Base-by-base conservation (phyloP, 495 filamentous ascomycete species). In the Talaromyces nanjingensis region DNA sequence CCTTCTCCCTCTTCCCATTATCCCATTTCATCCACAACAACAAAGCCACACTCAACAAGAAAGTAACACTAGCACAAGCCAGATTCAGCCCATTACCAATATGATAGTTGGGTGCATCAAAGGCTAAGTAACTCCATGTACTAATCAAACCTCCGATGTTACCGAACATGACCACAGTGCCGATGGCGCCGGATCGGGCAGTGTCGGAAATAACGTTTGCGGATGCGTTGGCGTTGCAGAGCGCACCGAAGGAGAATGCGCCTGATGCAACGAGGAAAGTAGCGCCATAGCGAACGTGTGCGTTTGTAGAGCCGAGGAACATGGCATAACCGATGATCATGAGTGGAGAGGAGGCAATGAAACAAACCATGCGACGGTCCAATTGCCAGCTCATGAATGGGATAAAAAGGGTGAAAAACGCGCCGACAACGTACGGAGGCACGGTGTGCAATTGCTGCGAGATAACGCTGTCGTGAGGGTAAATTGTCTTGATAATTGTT, bases 31-130 rank as follows among this genome's bases (percentile, higher is more conserved):
- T 91, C 80, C 83, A 91, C 0, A 79, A 18, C 69, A 84, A 73
- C 55, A 85, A 66, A 0, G 60, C 49, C 2, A 79, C 76, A 9
- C 76, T 67, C 4, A 85, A 14, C 14, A 90, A 8, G 6, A 90
- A 68, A 8, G 79, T 83, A 22, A 74, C 72, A n/a, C 74, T 74
- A 3, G 79, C 71, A 0, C 86, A 84, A 0, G 86, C 88, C n/a
- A 91, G 71, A 68, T 91, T 91, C 39, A 92, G 70, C 0, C 88
- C 88, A 71, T 92, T 90, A 1, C 89, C 89, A 65, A 90, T 89
- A 60, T 76, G 86, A 71, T 89, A 92, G 62, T 90, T 76, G 4
- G 89, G 89, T 0, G 69, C 82, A 69, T 91, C 88, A 49, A 70
- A 83, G 0, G 83, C 79, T 42, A 91, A 69, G 70, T 89, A 92